A percentile compares a stretch with the other conserved stretches of the same genome.
phyloP scores from a whole-genome alignment of 2,329 filamentous ascomycete genomes.

The Fusarium sp. region DNA sequence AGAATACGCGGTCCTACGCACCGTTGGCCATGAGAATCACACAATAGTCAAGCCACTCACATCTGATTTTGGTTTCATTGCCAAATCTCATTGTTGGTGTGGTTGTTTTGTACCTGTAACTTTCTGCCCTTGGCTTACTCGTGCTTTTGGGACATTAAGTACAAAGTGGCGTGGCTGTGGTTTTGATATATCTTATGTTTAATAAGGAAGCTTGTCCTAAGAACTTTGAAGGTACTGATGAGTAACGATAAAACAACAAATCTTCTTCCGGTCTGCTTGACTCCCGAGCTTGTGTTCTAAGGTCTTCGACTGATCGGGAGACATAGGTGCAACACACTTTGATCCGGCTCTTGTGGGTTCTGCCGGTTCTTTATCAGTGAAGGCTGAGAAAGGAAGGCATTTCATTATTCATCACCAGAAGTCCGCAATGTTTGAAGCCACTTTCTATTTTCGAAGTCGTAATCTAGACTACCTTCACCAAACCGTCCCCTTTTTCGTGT shows the following conservation, averaged over 20 bases:
- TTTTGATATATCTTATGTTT: neutral
- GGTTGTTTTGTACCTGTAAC: neutral
- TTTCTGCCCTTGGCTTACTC: neutral
- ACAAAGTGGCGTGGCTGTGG: neutral
- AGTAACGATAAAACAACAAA: neutral
- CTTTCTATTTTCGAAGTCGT: conserved; percentile 6
- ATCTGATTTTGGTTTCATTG: neutral
- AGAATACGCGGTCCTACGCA: conserved; percentile 17
- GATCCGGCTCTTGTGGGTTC: conserved; percentile 12
- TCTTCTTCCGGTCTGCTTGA: conserved; percentile 11
- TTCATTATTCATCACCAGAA: neutral
- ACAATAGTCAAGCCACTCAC: neutral
- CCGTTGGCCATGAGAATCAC: neutral
- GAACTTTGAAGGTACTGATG: neutral
- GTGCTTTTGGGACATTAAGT: neutral
- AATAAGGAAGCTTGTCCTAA: neutral
- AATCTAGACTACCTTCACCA: neutral
- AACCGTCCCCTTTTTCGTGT: neutral
- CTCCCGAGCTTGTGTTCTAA: conserved; percentile 4
- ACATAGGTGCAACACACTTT: conserved; percentile 14
- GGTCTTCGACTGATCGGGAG: conserved; percentile 20
- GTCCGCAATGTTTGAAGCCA: neutral
- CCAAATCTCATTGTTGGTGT: neutral
- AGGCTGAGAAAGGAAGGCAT: conserved; percentile 22
- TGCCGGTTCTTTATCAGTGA: conserved; percentile 13